Evolutionary conservation across 202 grass and related monocot species (phyloP).

Genomic region (Tripidium arundinaceum): DNA sequence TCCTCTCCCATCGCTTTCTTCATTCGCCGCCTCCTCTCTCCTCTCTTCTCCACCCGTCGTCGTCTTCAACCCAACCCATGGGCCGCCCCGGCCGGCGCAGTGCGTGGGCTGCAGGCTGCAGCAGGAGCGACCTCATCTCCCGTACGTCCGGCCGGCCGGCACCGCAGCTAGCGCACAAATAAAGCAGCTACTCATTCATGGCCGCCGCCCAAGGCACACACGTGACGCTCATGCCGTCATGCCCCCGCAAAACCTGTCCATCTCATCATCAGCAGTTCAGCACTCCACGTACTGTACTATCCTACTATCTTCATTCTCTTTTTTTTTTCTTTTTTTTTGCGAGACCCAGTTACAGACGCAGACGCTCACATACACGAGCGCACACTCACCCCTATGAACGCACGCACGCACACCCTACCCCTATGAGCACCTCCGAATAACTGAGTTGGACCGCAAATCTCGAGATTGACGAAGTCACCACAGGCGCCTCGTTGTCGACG

Average conservation of each 20-base stretch:
- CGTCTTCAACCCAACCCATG: conserved; percentile 18
- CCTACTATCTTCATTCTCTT: not conserved
- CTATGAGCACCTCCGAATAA: no score
- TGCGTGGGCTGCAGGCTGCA: not conserved
- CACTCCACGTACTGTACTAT: not conserved
- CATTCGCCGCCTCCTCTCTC: no score
- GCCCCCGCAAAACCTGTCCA: not conserved
- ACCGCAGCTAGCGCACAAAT: not conserved
- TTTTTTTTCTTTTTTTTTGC: no score
- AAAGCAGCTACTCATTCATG: not conserved
- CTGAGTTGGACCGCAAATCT: no score
- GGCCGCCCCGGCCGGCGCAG: not conserved
- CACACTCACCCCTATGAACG: no score
- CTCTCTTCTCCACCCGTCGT: not conserved
- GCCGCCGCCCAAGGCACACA: conserved; percentile 12
- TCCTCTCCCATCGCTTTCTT: not conserved
- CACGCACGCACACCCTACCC: no score
- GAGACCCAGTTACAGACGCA: no score
- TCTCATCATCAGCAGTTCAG: not conserved
- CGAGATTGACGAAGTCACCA: no score
- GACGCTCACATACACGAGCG: no score
- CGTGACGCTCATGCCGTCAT: conserved; percentile 50
- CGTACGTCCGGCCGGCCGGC: no score
- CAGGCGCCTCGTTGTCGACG: no score
- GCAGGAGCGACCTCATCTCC: not conserved